phyloP scores from a whole-genome alignment of 441 rosid species.

The Erodium texanum region DNA sequence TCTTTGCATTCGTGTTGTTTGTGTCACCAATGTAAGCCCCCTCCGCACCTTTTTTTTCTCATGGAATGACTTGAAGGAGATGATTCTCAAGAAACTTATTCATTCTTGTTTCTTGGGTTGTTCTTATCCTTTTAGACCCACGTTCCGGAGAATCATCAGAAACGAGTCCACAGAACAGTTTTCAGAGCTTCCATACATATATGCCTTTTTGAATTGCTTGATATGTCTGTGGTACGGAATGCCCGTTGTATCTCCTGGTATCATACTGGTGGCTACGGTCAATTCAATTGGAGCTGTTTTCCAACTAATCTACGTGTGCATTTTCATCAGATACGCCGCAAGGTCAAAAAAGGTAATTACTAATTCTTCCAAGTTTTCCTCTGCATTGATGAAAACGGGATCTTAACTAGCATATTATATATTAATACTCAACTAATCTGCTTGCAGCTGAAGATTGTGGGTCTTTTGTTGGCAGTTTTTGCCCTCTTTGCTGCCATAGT shows the following conservation, averaged over 20 bases:
- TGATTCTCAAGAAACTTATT: no score
- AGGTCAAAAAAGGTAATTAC: slow-evolving; percentile 39
- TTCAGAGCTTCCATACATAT: slow-evolving; percentile 64
- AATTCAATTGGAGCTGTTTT: slow-evolving; percentile 35
- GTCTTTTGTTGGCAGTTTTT: slow-evolving; percentile 39
- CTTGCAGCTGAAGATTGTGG: slow-evolving; percentile 38
- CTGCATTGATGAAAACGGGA: neutral
- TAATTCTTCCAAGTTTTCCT: no score
- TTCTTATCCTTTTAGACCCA: slow-evolving; percentile 38
- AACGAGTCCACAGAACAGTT: slow-evolving; percentile 54
- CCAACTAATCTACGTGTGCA: slow-evolving; percentile 43
- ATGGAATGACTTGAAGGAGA: neutral
- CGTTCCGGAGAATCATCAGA: slow-evolving; percentile 62
- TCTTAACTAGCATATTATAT: neutral
- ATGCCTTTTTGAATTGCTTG: slow-evolving; percentile 62
- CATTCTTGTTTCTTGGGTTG: no score
- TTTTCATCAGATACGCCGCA: slow-evolving; percentile 42
- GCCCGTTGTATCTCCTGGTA: slow-evolving; percentile 43
- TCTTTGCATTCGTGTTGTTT: slow-evolving; percentile 61
- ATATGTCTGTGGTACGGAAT: slow-evolving; percentile 62
- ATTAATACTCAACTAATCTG: neutral
- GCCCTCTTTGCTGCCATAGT: slow-evolving; percentile 33
- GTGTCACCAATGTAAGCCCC: slow-evolving; percentile 57
- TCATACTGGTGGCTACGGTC: slow-evolving; percentile 38
- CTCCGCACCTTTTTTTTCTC: neutral